Conservation (phyloP, 495 filamentous ascomycete species). For the Tuber magnatum region DNA sequence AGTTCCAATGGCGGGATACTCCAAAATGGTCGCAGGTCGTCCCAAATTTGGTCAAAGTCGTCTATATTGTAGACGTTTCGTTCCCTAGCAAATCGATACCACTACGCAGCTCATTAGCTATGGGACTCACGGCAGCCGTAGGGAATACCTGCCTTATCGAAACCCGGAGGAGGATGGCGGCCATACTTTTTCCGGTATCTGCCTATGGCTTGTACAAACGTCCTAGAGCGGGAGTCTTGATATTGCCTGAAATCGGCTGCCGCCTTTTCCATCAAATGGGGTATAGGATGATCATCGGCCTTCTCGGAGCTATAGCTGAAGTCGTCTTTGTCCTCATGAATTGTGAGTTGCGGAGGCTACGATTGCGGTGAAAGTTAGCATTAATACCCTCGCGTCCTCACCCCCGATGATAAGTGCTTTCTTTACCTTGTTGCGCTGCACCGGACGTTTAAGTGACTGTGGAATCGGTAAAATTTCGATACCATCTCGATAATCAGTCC, state of each 20-base stretch:
- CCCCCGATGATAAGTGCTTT: background rate
- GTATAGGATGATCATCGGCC: constrained; percentile 23
- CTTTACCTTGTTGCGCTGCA: background rate
- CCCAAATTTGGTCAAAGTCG: constrained; percentile 63
- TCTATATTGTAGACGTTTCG: constrained; percentile 58
- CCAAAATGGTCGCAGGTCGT: constrained; percentile 67
- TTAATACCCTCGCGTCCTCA: background rate
- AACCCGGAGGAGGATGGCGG: constrained; percentile 66
- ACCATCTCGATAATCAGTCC: constrained; percentile 15
- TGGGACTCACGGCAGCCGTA: background rate
- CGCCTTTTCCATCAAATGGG: constrained; percentile 23
- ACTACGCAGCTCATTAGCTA: constrained; percentile 40
- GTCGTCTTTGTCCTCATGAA: constrained; percentile 11
- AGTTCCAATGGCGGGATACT: constrained; percentile 52
- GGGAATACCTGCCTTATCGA: constrained; percentile 44
- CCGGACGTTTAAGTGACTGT: constrained; percentile 9
- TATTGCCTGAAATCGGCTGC: constrained; percentile 16
- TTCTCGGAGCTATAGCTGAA: constrained; percentile 4
- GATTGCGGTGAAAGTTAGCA: background rate
- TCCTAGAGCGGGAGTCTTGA: constrained; percentile 38
- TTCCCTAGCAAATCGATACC: constrained; percentile 60
- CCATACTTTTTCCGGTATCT: constrained; percentile 58
- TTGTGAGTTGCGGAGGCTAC: constrained; percentile 3
- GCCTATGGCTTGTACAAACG: constrained; percentile 53
- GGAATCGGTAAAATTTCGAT: constrained; percentile 19